Conservation (phyloP, 768 basidiomycete genomes). For the Tricholoma bakamatsutake region DNA sequence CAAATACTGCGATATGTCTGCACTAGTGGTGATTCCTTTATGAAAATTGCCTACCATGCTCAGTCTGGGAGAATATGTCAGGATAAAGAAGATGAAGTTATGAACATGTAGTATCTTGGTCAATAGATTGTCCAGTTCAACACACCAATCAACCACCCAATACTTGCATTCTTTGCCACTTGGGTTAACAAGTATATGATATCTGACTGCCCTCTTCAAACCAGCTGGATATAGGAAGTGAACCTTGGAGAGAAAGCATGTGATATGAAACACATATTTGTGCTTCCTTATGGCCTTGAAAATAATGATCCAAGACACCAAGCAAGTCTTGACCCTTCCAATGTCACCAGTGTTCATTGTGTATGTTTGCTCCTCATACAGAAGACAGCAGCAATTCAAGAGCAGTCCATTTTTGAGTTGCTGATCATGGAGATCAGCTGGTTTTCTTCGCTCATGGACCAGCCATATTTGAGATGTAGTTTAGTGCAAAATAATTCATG, state of each 20-base stretch:
- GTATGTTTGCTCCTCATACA: conserved; percentile 31
- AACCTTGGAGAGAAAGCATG: conserved; percentile 19
- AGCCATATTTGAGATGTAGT: conserved; percentile 14
- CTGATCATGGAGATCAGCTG: conserved; percentile 16
- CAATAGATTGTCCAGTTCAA: too few relatives aligned
- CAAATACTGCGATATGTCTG: background rate
- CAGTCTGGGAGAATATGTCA: too few relatives aligned
- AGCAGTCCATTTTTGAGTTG: conserved; percentile 25
- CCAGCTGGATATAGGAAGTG: conserved; percentile 8
- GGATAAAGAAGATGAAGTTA: too few relatives aligned
- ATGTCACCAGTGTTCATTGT: conserved; percentile 28
- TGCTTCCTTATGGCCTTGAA: conserved; percentile 27
- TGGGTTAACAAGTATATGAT: too few relatives aligned
- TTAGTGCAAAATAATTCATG: conserved; percentile 11
- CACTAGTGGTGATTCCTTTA: background rate
- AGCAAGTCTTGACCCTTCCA: conserved; percentile 18
- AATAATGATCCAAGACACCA: conserved; percentile 21
- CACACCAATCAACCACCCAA: too few relatives aligned
- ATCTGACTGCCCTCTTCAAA: too few relatives aligned
- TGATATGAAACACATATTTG: conserved; percentile 23
- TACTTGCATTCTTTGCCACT: too few relatives aligned
- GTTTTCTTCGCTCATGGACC: background rate
- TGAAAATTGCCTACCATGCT: background rate
- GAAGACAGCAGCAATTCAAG: conserved; percentile 23
- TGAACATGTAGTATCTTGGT: too few relatives aligned